phyloP scores from a whole-genome alignment of 2,329 filamentous ascomycete genomes.

The Elsinoe batatas region DNA sequence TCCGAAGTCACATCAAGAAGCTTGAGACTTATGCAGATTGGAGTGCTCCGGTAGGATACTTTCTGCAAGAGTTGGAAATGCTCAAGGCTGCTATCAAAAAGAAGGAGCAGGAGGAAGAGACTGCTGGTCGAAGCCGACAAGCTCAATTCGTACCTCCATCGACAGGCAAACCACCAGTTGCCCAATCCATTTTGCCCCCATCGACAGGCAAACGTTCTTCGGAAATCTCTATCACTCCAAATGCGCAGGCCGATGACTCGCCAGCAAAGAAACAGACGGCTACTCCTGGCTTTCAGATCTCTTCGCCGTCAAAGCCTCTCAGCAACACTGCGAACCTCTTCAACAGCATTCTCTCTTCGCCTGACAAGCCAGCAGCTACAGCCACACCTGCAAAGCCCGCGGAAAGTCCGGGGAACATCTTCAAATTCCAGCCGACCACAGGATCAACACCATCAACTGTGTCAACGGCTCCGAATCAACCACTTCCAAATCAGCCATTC shows the following conservation, averaged over 20 bases:
- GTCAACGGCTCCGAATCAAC: not conserved
- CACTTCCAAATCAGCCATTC: not conserved
- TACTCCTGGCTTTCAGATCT: constrained; percentile 9
- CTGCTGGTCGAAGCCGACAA: not conserved
- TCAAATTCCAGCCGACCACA: constrained; percentile 6
- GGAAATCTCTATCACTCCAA: not conserved
- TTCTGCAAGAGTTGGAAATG: constrained; percentile 2
- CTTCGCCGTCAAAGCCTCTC: constrained; percentile 13
- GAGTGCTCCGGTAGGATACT: constrained; percentile 1
- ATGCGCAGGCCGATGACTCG: not conserved
- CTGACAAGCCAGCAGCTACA: constrained; percentile 6
- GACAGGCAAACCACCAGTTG: not conserved
- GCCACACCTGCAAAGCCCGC: not conserved
- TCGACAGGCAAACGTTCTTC: not conserved
- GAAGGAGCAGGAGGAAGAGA: not conserved
- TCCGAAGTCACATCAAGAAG: constrained; percentile 4
- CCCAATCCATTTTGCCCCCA: not conserved
- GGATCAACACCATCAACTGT: not conserved
- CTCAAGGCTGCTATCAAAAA: not conserved
- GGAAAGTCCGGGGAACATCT: constrained; percentile 3
- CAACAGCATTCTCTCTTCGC: constrained; percentile 14
- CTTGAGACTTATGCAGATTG: constrained; percentile 2
- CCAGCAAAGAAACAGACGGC: constrained; percentile 1
- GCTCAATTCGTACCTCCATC: not conserved
- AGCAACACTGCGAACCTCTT: constrained; percentile 15